phyloP scores from a whole-genome alignment of 768 basidiomycete species.

The Mycena kentingensis region DNA sequence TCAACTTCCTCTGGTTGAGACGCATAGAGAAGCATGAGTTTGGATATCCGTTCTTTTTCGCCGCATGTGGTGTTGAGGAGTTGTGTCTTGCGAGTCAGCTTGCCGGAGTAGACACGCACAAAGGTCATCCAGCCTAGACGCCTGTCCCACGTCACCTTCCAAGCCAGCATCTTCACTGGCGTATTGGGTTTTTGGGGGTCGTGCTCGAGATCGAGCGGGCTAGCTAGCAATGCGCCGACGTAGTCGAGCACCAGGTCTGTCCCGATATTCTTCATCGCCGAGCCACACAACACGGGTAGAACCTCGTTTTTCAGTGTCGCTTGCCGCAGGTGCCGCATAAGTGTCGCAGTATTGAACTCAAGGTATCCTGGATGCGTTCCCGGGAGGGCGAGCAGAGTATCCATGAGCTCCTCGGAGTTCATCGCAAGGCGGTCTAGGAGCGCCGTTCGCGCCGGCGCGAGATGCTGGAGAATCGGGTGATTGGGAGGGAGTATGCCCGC shows the following conservation, averaged over 20 bases:
- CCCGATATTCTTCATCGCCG: constrained; percentile 79
- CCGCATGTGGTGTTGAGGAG: constrained; percentile 69
- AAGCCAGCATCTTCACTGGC: constrained; percentile 69
- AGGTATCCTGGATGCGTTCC: constrained; percentile 67
- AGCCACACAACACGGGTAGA: constrained; percentile 81
- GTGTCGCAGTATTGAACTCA: constrained; percentile 48
- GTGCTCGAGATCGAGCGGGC: constrained; percentile 66
- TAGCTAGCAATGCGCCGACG: constrained; percentile 76
- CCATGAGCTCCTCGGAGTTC: constrained; percentile 81
- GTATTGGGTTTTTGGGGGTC: constrained; percentile 45
- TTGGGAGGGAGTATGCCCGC: constrained; percentile 48
- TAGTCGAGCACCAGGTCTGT: constrained; percentile 83
- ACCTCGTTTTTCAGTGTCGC: constrained; percentile 67
- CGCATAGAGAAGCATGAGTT: constrained; percentile 78
- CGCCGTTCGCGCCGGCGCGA: constrained; percentile 66
- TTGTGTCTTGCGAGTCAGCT: constrained; percentile 59
- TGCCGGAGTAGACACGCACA: constrained; percentile 85
- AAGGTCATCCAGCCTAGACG: constrained; percentile 90
- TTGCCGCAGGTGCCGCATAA: constrained; percentile 66
- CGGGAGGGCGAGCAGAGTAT: constrained; percentile 59
- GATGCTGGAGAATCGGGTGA: constrained; percentile 71
- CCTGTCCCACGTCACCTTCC: constrained; percentile 90
- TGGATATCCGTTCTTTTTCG: constrained; percentile 71
- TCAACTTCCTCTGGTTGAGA: constrained; percentile 77
- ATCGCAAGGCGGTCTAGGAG: constrained; percentile 80